Conservation (phyloP, 148 eudicot genomes). For the Chenopodium quinoa region DNA sequence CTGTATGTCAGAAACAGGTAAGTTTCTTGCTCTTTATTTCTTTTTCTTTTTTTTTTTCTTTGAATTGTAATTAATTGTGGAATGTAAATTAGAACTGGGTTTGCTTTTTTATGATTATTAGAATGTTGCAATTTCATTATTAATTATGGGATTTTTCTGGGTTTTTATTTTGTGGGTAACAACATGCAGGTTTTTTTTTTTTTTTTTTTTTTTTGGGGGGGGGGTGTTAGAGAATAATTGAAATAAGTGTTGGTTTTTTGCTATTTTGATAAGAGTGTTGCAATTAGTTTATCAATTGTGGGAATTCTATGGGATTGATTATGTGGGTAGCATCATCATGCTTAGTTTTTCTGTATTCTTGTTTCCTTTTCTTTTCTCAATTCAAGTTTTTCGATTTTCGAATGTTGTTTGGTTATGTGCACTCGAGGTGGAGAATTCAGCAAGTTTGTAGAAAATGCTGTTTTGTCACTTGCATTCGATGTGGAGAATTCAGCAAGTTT, state of each 20-base stretch:
- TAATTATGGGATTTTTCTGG: not conserved
- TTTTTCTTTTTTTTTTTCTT: not conserved
- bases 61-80: not conserved
- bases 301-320: not conserved
- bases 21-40: not conserved
- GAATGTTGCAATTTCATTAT: not conserved
- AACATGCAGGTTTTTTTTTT: not conserved
- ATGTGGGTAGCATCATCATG: not conserved
- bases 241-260: too few species aligned
- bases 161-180: not conserved
- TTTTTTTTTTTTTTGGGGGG: too few species aligned
- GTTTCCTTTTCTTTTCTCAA: not conserved
- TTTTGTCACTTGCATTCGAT: not conserved
- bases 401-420: too few species aligned
- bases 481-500: too few species aligned
- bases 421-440: too few species aligned
- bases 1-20: slow-evolving; percentile 30
- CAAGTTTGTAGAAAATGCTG: too few species aligned
- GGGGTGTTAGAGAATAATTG: too few species aligned
- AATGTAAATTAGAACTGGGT: too few species aligned
- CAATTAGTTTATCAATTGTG: not conserved
- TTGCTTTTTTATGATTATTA: too few species aligned
- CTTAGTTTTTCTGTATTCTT: not conserved
- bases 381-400: not conserved
- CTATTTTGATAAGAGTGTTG: not conserved